Conservation (phyloP, 2,329 filamentous ascomycete genomes). For the Curvularia hawaiiensis region DNA sequence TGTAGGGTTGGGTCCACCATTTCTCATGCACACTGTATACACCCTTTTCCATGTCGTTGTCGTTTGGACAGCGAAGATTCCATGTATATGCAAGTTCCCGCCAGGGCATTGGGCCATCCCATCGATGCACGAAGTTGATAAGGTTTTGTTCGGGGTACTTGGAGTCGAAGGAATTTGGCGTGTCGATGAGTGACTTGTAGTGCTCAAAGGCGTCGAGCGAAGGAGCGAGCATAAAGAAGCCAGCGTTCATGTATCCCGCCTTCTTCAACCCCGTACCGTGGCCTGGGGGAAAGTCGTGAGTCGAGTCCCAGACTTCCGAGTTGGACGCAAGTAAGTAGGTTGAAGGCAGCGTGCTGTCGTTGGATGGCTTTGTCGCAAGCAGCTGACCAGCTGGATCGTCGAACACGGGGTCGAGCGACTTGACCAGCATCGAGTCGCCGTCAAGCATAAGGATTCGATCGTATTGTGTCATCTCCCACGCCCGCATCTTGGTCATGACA, state of each 20-base stretch:
- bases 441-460: conserved; percentile 44
- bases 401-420: conserved; percentile 43
- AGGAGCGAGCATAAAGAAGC: conserved; percentile 47
- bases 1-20: conserved; percentile 44
- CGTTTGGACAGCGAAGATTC: conserved; percentile 47
- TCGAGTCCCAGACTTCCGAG: conserved; percentile 38
- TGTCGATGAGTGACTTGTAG: conserved; percentile 38
- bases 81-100: conserved; percentile 43
- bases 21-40: conserved; percentile 48
- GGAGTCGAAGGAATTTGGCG: conserved; percentile 40
- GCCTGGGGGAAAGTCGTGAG: conserved; percentile 44
- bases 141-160: conserved; percentile 46
- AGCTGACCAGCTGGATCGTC: conserved; percentile 35
- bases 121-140: conserved; percentile 45
- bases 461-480: conserved; percentile 48
- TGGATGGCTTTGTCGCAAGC: conserved; percentile 5
- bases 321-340: conserved; percentile 43
- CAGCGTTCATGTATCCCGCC: conserved; percentile 43
- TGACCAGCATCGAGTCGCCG: conserved; percentile 41
- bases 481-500: conserved; percentile 48
- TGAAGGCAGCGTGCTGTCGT: conserved; percentile 25
- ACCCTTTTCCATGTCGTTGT: conserved; percentile 45
- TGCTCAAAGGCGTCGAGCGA: conserved; percentile 37
- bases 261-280: conserved; percentile 37
- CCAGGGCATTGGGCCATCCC: conserved; percentile 50